Evolutionary conservation across 179 eudicot genomes (phyloP).

Genomic region (Beta lomatogona): DNA sequence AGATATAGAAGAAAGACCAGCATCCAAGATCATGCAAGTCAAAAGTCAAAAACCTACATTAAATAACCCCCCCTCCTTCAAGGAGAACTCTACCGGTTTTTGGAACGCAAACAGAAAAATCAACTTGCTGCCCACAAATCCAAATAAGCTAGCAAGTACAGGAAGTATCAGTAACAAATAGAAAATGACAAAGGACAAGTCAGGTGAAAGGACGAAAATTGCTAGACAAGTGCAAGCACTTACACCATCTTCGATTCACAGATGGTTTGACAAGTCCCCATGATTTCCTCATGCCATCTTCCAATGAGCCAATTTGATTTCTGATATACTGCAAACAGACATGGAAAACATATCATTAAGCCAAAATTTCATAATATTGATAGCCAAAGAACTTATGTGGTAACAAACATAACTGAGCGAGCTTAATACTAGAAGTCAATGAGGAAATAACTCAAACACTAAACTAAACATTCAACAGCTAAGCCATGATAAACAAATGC

Average conservation of each 20-base stretch:
- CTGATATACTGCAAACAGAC: conserved; percentile 63
- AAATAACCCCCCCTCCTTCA: background rate
- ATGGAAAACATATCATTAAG: background rate
- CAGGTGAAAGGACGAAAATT: background rate
- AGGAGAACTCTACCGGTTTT: background rate
- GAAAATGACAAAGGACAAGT: background rate
- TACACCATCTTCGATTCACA: conserved; percentile 57
- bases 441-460: background rate
- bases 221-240: conserved; percentile 34
- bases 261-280: conserved; percentile 59
- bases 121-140: background rate
- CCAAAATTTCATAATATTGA: background rate
- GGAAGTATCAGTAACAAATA: background rate
- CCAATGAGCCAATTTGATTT: conserved; percentile 57
- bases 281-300: conserved; percentile 78
- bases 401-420: conserved; percentile 6
- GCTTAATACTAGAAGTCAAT: background rate
- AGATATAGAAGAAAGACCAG: background rate
- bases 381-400: background rate
- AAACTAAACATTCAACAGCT: background rate
- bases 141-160: background rate
- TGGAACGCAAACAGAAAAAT: background rate
- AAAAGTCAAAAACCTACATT: background rate
- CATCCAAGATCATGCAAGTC: background rate
- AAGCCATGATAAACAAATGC: background rate